Base-by-base conservation (phyloP, 163 green algal genomes). In the Chloromonas sp. region DNA sequence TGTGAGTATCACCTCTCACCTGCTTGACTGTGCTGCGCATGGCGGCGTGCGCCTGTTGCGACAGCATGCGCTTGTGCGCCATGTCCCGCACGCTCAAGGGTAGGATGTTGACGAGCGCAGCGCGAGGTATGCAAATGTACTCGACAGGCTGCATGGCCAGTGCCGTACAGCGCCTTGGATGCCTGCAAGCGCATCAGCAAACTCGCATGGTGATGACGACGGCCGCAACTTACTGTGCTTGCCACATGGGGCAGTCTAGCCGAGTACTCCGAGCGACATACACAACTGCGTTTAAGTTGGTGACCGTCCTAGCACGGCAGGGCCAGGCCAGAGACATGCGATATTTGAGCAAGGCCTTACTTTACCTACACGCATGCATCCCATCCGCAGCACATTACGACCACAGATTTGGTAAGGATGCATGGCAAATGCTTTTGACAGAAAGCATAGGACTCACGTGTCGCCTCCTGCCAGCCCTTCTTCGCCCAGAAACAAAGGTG, bases 401-500 rank as follows among this genome's bases (percentile, higher is more conserved):
- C 36, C 36, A 36, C 36, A 36, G 36, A 36, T 36, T 36, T 36
- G 36, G 36, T 36, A 36, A 36, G 36, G 36, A 36, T 36, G 36
- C 36, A 36, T 36, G 36, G 36, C 36, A 36, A 36, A 36, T 36
- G 36, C 36, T 36, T 36, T 36, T 36, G 36, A 36, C 5, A 74
- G 5, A 74, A 74, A 74, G 66, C 66, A 74, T 36, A 36, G 36
- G 36, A 74, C 66, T 74, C 66, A 74, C 66, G 5, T 74, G 66
- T 74, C 66, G 66, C 66, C 79, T 1, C 58, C 3, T 1, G 2
- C 14, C 81, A 84, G n/a, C 0, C 3, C n/a, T 57, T 84, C 81
- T 70, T 77, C 70, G 57, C 81, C 81, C 81, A 84, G 57, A 57
- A 84, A 84, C n/a, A 84, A 57, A 1, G 66, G 66, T 70, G 57